A percentile compares a stretch with the other conserved stretches of the same genome.
Evolutionary conservation across 805 yeast genomes (phyloP).

Genomic region (Myxozyma monticola): DNA sequence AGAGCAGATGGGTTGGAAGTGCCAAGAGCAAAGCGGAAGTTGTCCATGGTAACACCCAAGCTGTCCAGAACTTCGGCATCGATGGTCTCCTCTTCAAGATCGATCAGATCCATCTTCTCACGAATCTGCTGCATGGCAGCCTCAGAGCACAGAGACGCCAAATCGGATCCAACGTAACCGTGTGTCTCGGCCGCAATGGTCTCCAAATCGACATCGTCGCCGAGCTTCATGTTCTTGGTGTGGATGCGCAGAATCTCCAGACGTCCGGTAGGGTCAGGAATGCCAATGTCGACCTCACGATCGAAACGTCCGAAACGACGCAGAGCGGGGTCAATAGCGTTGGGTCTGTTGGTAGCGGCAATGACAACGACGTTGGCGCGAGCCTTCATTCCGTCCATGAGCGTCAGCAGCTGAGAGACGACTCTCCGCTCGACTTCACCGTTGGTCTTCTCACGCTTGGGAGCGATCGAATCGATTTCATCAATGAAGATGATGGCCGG

Average conservation of each 20-base stretch:
- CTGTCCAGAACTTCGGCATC: constrained; percentile 97
- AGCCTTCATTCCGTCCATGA: constrained; percentile 99
- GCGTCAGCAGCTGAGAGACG: constrained; percentile 92
- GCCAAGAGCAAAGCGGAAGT: constrained; percentile 96
- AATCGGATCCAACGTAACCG: constrained; percentile 99
- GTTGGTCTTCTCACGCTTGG: constrained; percentile 99
- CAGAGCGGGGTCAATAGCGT: constrained; percentile 80
- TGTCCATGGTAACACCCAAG: constrained; percentile 97
- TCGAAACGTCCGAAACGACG: constrained; percentile 86
- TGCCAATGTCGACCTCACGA: constrained; percentile 84
- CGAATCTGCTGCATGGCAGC: constrained; percentile 99
- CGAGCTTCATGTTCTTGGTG: constrained; percentile 97
- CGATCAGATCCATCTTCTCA: constrained; percentile 98
- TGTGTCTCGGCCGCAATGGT: constrained; percentile 96
- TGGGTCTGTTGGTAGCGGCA: constrained; percentile 93
- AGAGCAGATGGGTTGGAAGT: constrained; percentile 98
- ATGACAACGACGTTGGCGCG: constrained; percentile 96
- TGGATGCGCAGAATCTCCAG: constrained; percentile 95
- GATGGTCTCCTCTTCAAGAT: constrained; percentile 91
- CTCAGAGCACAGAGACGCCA: constrained; percentile 98
- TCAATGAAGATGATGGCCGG: constrained; percentile 97
- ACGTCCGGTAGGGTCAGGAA: constrained; percentile 98
- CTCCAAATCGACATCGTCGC: constrained; percentile 92
- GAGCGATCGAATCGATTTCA: constrained; percentile 98
- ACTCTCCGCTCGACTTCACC: constrained; percentile 99